phyloP scores from a whole-genome alignment of 2,329 filamentous ascomycete species.

The Pestalotiopsis sp. region DNA sequence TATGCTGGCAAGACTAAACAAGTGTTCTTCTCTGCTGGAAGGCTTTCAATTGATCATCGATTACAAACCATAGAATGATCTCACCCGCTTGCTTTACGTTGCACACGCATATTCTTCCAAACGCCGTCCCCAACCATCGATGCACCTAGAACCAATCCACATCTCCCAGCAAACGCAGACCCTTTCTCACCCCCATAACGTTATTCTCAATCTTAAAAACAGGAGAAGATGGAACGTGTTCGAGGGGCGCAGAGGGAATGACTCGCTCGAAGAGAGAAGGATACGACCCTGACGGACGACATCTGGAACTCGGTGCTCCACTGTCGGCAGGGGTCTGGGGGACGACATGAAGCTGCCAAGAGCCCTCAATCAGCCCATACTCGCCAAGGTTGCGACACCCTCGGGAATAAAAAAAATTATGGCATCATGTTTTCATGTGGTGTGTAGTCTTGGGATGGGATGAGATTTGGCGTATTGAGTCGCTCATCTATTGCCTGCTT shows the following conservation, averaged over 20 bases:
- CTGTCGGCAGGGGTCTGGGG: not conserved
- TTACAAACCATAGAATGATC: not conserved
- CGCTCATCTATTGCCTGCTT: not conserved
- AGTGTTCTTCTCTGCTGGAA: no score
- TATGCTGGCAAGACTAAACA: no score
- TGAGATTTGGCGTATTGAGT: not conserved
- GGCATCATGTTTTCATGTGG: not conserved
- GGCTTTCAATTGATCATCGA: no score
- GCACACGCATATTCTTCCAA: not conserved
- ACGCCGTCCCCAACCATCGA: not conserved
- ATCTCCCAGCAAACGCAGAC: not conserved
- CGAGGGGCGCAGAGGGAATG: not conserved
- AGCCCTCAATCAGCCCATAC: not conserved
- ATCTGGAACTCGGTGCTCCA: slow-evolving; percentile 1
- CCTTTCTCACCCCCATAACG: not conserved
- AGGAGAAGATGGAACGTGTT: not conserved
- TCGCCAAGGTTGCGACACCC: not conserved
- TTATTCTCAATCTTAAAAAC: not conserved
- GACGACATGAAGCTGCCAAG: slow-evolving; percentile 8
- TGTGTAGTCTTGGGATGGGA: not conserved
- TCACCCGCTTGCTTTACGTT: not conserved
- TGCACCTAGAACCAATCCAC: not conserved
- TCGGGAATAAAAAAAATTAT: not conserved
- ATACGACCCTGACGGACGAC: not conserved
- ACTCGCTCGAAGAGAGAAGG: not conserved